Evolutionary conservation across 352 stramenopile species (phyloP).

Genomic region (Globisporangium irregulare): DNA sequence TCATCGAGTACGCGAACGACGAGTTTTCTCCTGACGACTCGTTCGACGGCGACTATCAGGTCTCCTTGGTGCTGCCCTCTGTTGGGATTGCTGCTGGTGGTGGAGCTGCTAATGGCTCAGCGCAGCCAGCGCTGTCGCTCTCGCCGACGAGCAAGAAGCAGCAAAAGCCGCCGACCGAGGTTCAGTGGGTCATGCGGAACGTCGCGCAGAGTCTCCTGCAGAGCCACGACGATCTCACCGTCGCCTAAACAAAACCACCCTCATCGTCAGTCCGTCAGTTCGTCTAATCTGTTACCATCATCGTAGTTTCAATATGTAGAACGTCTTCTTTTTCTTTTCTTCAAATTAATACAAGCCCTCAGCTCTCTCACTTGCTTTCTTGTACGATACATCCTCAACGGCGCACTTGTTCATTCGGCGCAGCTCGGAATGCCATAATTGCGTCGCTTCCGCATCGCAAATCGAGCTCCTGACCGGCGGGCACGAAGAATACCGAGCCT

Average conservation of each 20-base stretch:
- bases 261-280: neutral
- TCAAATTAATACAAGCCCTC: conserved; percentile 6
- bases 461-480: conserved; percentile 39
- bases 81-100: neutral
- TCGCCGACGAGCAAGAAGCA: conserved; percentile 23
- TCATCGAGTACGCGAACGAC: conserved; percentile 77
- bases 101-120: neutral
- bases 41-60: neutral
- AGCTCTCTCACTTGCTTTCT: neutral
- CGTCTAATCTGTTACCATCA: neutral
- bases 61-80: neutral
- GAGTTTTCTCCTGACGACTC: conserved; percentile 46
- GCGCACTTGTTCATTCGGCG: conserved; percentile 45
- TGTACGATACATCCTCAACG: neutral
- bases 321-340: conserved; percentile 3
- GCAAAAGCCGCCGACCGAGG: conserved; percentile 37
- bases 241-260: conserved; percentile 15
- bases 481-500: conserved; percentile 55
- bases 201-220: conserved; percentile 66
- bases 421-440: conserved; percentile 46
- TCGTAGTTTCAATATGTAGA: conserved; percentile 13
- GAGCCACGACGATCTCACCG: conserved; percentile 44
- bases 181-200: conserved; percentile 76
- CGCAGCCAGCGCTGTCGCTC: conserved; percentile 4
- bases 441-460: conserved; percentile 31